A percentile compares a stretch with the other conserved stretches of the same genome.
These are phyloP conservation scores for Solanum pimpinellifolium DNA, from an alignment of 257 asterid genomes.

Conservation along the genomic window DNA sequence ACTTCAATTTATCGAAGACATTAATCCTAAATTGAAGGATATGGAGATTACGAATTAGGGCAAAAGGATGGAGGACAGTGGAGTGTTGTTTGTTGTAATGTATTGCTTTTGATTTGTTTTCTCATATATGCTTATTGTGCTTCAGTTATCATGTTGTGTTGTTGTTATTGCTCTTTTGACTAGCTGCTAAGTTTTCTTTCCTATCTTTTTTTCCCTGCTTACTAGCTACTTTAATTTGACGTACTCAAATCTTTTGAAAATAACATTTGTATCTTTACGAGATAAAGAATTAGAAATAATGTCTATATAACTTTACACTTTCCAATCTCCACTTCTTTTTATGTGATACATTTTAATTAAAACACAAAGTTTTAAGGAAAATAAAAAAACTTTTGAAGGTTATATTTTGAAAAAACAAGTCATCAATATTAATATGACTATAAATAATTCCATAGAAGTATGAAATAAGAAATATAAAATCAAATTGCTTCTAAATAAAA, in stretches of 20 bases:
- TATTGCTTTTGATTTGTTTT: not conserved
- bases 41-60: too few species aligned
- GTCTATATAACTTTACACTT: fast-evolving
- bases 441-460: not conserved
- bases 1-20: too few species aligned
- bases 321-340: not conserved
- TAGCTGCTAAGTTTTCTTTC: too few species aligned
- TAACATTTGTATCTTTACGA: too few species aligned
- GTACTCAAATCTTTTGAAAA: not conserved
- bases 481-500: not conserved
- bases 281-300: not conserved
- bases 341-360: not conserved
- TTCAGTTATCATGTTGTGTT: not conserved
- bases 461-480: not conserved
- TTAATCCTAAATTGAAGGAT: too few species aligned
- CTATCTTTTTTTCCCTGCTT: not conserved
- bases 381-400: not conserved
- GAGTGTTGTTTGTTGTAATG: not conserved
- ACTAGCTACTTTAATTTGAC: not conserved
- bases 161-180: not conserved
- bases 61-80: not conserved
- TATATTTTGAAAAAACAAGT: not conserved
- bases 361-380: not conserved
- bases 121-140: not conserved
- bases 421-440: not conserved